phyloP scores from a whole-genome alignment of 352 stramenopile genomes.

The Globisporangium camurandrum region DNA sequence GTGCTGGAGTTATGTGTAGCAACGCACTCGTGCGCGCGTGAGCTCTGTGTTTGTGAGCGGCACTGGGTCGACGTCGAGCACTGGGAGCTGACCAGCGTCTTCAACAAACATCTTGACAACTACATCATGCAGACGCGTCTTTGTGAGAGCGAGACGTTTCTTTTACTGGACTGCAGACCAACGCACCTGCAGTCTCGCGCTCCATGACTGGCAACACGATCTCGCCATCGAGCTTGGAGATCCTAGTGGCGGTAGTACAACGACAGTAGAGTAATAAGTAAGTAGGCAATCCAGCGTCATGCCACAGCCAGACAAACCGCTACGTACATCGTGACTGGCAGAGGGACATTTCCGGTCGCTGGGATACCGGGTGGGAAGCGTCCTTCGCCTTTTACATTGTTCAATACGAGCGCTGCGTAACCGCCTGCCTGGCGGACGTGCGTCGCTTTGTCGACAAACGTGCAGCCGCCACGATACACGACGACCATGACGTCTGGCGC shows the following conservation, averaged over 20 bases:
- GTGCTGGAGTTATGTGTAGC: too few relatives aligned
- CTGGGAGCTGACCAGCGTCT: constrained; percentile 18
- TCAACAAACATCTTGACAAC: constrained; percentile 11
- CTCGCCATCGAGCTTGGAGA: constrained; percentile 58
- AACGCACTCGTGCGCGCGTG: constrained; percentile 18
- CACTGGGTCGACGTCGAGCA: constrained; percentile 16
- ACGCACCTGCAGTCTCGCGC: constrained; percentile 28
- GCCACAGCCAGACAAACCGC: not conserved
- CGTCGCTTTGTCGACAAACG: constrained; percentile 63
- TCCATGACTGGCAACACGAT: constrained; percentile 55
- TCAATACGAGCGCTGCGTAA: constrained; percentile 41
- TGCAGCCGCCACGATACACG: constrained; percentile 45
- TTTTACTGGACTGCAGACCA: not conserved
- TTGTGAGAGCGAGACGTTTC: not conserved
- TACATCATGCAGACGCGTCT: not conserved
- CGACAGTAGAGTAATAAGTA: not conserved
- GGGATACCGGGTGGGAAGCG: constrained; percentile 35
- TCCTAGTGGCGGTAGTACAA: constrained; percentile 28
- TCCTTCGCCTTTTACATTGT: constrained; percentile 54
- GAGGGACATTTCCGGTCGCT: constrained; percentile 17
- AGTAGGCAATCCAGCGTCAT: not conserved
- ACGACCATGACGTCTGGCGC: constrained; percentile 18
- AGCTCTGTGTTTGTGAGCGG: constrained; percentile 44
- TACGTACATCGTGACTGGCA: constrained; percentile 56
- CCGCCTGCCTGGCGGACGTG: constrained; percentile 23